Evolutionary conservation across 768 basidiomycete species (phyloP), one percentile per base, ranked within the genome.

Genomic region (Udeniomyces megalosporus): DNA sequence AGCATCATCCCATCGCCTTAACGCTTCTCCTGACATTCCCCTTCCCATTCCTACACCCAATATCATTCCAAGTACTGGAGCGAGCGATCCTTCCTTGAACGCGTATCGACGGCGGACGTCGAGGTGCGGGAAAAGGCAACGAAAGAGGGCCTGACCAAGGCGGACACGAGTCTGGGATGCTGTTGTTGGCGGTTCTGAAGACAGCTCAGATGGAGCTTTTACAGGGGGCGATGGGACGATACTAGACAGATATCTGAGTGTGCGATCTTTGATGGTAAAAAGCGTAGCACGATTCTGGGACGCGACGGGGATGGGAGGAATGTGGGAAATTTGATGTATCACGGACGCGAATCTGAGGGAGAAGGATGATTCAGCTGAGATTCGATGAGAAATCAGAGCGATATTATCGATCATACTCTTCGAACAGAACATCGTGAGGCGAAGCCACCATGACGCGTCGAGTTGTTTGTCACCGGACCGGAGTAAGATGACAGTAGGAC

Each of bases 41-140:
- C 61, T n/a, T 62, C 35, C 48, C n/a, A 20, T 42, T n/a, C 38
- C n/a, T 32, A 67, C 48, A 10, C 32, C 59, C 17, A 62, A 51
- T 11, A 31, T 61, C 31, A 15, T 14, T 0, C 15, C 32, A 28
- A 68, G 58, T 17, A 35, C 28, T 3, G 10, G 28, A 0, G 45
- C 65, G 8, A 68, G 62, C 8, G 50, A 24, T 17, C 54, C 28
- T 38, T 61, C 62, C 10, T 54, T 51, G 42, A 63, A 11, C 31
- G n/a, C 49, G 67, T 84, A 92, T 71, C 81, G 81, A 26, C 91
- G 77, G 17, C 78, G 72, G 1, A 75, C 68, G 64, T 91, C 87
- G 61, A 88, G 82, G 64, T 91, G 83, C 0, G 91, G 89, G 69
- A 91, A 92, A n/a, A 93, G 74, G 4, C 90, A 72, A 7, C 82